Evolutionary conservation across 2,329 filamentous ascomycete genomes (phyloP), one percentile per base, ranked within the genome.

Genomic region (Mollisia scopiformis): DNA sequence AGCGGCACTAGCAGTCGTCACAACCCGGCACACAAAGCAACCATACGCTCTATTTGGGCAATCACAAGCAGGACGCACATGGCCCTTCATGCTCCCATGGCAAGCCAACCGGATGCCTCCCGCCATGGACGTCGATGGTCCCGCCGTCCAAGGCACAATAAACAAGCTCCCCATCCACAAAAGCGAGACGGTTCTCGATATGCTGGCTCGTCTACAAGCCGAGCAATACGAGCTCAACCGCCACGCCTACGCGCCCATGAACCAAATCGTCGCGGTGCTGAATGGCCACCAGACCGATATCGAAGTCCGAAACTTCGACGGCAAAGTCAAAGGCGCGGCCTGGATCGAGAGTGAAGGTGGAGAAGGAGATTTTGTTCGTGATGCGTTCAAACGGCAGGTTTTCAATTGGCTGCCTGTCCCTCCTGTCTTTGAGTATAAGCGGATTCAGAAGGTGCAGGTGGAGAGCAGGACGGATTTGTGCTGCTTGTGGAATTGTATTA

Each of bases 401-500:
- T 64, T 64, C 37, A 64, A 62, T 31, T 64, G 59, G 62, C 37
- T 62, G 11, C 58, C 62, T 21, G 35, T 51, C 2, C 23, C 57
- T 31, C 51, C 54, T 28, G 3, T 6, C 2, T 47, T 31, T 16
- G 37, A 58, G 23, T 33, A 53, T 25, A 39, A 63, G 46, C 51
- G 46, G 21, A 30, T 64, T 10, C 16, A 53, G 13, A 55, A 47
- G 31, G 54, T 64, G 28, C 49, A 58, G 41, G 43, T 62, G 6
- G 47, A 62, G 21, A 64, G 55, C 30, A 41, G 59, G 30, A 46
- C 56, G 13, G 62, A 64, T 59, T 47, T 37, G 41, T 52, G 58
- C 19, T 11, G 61, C 8, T 39, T 64, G 47, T 64, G 59, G 58
- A 61, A 62, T 47, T 64, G 58, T 54, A 51, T 33, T n/a, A 61